Evolutionary conservation across 805 yeast genomes (phyloP).

Genomic region (Sugiyamaella boreocaroliniensis): DNA sequence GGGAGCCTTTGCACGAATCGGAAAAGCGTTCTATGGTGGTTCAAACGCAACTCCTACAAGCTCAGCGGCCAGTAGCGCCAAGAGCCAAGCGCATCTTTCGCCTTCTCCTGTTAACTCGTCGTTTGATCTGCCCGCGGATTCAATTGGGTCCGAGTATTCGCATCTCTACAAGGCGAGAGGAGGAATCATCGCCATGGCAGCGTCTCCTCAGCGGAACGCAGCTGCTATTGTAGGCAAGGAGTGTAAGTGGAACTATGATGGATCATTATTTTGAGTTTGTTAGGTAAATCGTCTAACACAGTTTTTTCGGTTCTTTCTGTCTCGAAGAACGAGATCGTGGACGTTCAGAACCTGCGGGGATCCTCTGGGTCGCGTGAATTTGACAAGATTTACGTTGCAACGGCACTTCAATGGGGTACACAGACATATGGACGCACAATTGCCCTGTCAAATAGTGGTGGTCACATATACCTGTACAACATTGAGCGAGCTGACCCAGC

Average conservation of each 20-base stretch:
- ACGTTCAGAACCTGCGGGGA: conserved; percentile 13
- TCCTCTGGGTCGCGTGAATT: conserved; percentile 18
- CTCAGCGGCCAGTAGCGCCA: not conserved
- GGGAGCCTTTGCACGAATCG: conserved; percentile 21
- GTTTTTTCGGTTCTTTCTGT: conserved; percentile 18
- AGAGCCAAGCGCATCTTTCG: not conserved
- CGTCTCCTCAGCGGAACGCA: conserved; percentile 18
- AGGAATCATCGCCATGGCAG: conserved; percentile 27
- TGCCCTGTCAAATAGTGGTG: conserved; percentile 29
- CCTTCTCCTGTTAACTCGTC: not conserved
- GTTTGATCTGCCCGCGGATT: not conserved
- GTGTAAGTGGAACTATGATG: conserved; percentile 5
- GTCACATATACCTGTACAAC: conserved; percentile 29
- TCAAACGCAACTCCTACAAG: not conserved
- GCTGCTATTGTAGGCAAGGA: conserved; percentile 29
- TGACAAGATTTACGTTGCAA: conserved; percentile 26
- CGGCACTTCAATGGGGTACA: conserved; percentile 31
- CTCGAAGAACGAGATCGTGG: conserved; percentile 2
- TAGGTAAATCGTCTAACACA: conserved; percentile 4
- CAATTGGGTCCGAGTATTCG: not conserved
- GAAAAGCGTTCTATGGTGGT: conserved; percentile 22
- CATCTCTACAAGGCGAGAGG: conserved; percentile 16
- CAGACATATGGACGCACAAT: conserved; percentile 17
- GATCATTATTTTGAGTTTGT: too few species aligned
- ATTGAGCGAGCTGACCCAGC: conserved; percentile 14